Percentiles rank a stretch among this genome's conserved stretches.
phyloP scores from a whole-genome alignment of 2,329 filamentous ascomycete genomes.

The Alternaria infectoria region DNA sequence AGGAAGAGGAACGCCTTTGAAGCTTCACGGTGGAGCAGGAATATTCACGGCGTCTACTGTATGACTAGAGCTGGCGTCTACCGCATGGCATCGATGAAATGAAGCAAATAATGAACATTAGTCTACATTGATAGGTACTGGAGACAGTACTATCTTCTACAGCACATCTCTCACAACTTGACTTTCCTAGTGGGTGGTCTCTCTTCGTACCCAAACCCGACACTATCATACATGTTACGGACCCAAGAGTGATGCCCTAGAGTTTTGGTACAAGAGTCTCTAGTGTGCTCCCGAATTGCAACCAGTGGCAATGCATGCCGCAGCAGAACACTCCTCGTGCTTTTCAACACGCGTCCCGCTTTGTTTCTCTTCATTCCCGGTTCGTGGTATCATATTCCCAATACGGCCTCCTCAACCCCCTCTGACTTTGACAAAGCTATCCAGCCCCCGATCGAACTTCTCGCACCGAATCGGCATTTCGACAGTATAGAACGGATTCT shows the following conservation, averaged over 20 bases:
- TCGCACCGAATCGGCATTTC: conserved; percentile 98
- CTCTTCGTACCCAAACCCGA: background rate
- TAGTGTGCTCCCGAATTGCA: background rate
- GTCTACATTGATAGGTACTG: background rate
- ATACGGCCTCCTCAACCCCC: conserved; percentile 24
- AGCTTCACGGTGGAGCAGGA: conserved; percentile 26
- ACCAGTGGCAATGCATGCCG: background rate
- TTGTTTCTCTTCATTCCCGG: background rate
- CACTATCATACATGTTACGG: background rate
- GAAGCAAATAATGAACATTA: conserved; percentile 16
- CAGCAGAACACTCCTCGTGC: background rate
- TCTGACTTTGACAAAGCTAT: conserved; percentile 72
- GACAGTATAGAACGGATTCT: conserved; percentile 97
- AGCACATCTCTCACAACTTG: background rate
- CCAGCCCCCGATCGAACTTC: conserved; percentile 86
- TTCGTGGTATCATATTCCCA: background rate
- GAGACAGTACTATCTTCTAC: background rate
- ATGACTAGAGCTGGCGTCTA: conserved; percentile 29
- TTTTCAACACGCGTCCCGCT: background rate
- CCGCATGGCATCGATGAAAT: conserved; percentile 23
- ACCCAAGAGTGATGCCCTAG: background rate
- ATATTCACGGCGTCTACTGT: conserved; percentile 37
- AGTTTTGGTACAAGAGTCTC: background rate
- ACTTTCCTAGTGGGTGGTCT: background rate
- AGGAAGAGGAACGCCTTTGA: conserved; percentile 1